Base-by-base conservation (phyloP, 495 filamentous ascomycete species). In the Talaromyces adpressus region DNA sequence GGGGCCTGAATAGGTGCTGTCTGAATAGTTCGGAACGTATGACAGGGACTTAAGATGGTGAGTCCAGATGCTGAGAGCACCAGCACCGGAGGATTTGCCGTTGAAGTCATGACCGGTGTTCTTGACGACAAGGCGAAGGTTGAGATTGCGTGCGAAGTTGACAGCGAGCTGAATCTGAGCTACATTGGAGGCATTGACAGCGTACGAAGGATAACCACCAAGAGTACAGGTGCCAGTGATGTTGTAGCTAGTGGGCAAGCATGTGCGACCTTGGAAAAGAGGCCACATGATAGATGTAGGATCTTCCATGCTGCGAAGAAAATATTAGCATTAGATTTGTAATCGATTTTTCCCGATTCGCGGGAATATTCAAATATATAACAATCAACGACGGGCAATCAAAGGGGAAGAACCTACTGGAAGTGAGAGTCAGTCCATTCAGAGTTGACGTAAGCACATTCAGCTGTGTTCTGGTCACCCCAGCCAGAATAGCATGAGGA, bases 41-140 rank as follows among this genome's bases (percentile, higher is more conserved):
- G 72, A 52, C 14, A 82, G 75, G 11, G 71, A 61, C 68, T 86
- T 85, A 20, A 89, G 68, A 23, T 83, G 72, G 62, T 87, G 84
- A 0, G 84, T 87, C 85, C 85, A 89, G 36, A 89, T 70, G 27
- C 72, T 71, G 8, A 89, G 71, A 14, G 80, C 77, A 22, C 84
- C 84, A 25, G 75, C 75, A 22, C 86, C 86, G 12, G 77, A 80
- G 6, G 82, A 81, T 71, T 85, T 86, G 61, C 82, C 85, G 36
- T 72, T 73, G 73, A 84, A 87, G 67, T 88, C 85, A 64, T 89
- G 88, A 29, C 89, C 88, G 2, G 88, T 92, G 65, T 89, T 90
- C 77, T 88, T 89, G 59, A 90, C 78, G 0, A 85, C 75, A 2
- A 91, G 72, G 45, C 87, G 75, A 0, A 90, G 63, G 23, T 82